Base-by-base conservation (phyloP, 1,139 yeast species). In the Saccharomyces uvarum region DNA sequence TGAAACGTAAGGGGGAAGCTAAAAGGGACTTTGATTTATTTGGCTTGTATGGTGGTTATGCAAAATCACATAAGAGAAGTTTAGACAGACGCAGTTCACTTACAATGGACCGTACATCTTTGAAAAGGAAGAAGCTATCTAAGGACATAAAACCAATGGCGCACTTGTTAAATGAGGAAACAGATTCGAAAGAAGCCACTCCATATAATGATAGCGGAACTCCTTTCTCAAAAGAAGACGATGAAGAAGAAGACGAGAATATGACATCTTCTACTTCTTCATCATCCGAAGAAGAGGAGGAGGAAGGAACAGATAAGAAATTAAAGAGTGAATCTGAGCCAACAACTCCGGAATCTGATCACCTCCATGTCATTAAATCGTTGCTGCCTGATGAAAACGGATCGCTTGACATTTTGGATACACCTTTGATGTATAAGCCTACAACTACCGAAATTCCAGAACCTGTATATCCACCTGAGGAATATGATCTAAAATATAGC, bases 101-200 rank as follows among this genome's bases (percentile, higher is more conserved):
- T 28, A 41, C 54, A 9, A 32, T 44, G 33, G 57, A 53, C 33
- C 53, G 50, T 51, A 33, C 53, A 47, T 44, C 27, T 41, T 51
- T 51, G 48, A 47, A 54, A 46, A 53, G 59, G 29, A 59, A 54
- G 44, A 63, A 62, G 48, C 47, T 47, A 21, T 48, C 56, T 16
- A 53, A 56, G 33, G 57, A 55, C 24, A 53, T 54, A 13, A 63
- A 60, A 49, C 95, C 95, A 1, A 78, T 86, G 83, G 85, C 84
- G 54, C 93, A 87, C 71, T 81, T 84, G 1, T 77, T 87, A 59
- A 85, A 87, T 46, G 84, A 79, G 3, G 79, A 78, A 13, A 28
- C 42, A 3, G 47, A 29, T n/a, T 50, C 52, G 6, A 80, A 75
- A 4, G 73, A 69, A 19, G 77, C 73, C 7, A 62, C 60, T 38